These are phyloP conservation scores for Zygosaccharomyces kombuchaensis DNA, from an alignment of 805 yeast genomes.

Conservation along the genomic window DNA sequence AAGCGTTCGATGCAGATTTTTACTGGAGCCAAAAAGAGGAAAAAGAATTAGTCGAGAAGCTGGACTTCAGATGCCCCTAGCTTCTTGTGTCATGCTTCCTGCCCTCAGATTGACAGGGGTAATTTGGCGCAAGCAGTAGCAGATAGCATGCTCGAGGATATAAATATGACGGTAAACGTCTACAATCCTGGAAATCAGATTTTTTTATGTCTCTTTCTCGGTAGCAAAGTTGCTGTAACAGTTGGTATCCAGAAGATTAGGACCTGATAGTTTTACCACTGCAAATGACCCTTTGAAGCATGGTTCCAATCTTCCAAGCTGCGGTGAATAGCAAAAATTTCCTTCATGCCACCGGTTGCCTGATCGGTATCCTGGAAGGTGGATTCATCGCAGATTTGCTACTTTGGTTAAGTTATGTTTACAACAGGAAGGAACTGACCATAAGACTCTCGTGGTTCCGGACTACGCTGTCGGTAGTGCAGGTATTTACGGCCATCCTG, in stretches of 20 bases:
- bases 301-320: constrained; percentile 51
- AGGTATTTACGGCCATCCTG: constrained; percentile 43
- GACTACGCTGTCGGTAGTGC: constrained; percentile 48
- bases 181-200: constrained; percentile 55
- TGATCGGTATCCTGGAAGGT: constrained; percentile 56
- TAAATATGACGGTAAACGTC: constrained; percentile 49
- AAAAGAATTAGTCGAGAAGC: constrained; percentile 41
- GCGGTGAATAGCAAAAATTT: constrained; percentile 39
- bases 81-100: constrained; percentile 56
- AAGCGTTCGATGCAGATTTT: constrained; percentile 52
- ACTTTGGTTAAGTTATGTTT: constrained; percentile 65
- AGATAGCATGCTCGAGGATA: constrained; percentile 50
- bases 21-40: constrained; percentile 54
- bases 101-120: constrained; percentile 53
- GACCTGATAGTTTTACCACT: constrained; percentile 59
- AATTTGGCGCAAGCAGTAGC: constrained; percentile 56
- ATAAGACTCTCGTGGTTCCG: constrained; percentile 59
- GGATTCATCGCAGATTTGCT: constrained; percentile 64
- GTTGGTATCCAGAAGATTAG: constrained; percentile 54
- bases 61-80: constrained; percentile 51
- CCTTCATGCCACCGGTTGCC: constrained; percentile 45
- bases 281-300: constrained; percentile 55
- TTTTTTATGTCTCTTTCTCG: constrained; percentile 48
- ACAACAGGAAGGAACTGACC: constrained; percentile 53
- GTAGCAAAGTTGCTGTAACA: constrained; percentile 64